Base-by-base conservation (phyloP, 345 rosid species). In the Eucalyptus microcorys region DNA sequence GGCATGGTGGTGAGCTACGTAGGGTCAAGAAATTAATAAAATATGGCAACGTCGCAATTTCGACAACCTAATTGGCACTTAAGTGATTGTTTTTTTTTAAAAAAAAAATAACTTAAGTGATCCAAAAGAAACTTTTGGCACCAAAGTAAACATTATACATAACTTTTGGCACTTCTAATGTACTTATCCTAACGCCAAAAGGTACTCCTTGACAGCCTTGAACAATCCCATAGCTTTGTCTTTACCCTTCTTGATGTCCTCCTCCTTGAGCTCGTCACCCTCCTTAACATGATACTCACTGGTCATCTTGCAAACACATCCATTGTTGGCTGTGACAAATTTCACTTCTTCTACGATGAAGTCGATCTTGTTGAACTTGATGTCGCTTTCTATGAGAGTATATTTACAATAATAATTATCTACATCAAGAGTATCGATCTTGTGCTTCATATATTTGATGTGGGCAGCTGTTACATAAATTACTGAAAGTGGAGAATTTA, bases 191-290 rank as follows among this genome's bases (percentile, higher is more conserved):
- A 7, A 50, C 0, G 91, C 91, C 49, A 87, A 4, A 43, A 90
- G 88, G 87, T 91, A 90, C 5, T 88, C 89, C 49, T 90, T 80
- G 6, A 89, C 27, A 14, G 86, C 87, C 87, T 87, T 88, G 50
- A 37, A 89, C 48, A 90, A 49, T 14, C 91, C 92, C 71, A 71
- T 30, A 47, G 88, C 88, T 79, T 34, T 89, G 47, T 89, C 86
- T 40, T 89, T 89, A 13, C 90, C 64, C 7, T 76, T 45, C 66
- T 53, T 55, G 55, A 90, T 89, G 42, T 90, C 91, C 34, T 89
- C 91, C 32, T 52, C 88, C 42, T 90, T 88, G 19, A 89, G 87
- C 43, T 89, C 66, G 1, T 7, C 87, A 14, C 50, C 89, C 13
- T 40, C 89, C 83, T 89, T 87, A 48, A 32, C 21, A 42, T 57